phyloP scores from a whole-genome alignment of 306 rosid genomes.

The peach (Prunus persica) region DNA sequence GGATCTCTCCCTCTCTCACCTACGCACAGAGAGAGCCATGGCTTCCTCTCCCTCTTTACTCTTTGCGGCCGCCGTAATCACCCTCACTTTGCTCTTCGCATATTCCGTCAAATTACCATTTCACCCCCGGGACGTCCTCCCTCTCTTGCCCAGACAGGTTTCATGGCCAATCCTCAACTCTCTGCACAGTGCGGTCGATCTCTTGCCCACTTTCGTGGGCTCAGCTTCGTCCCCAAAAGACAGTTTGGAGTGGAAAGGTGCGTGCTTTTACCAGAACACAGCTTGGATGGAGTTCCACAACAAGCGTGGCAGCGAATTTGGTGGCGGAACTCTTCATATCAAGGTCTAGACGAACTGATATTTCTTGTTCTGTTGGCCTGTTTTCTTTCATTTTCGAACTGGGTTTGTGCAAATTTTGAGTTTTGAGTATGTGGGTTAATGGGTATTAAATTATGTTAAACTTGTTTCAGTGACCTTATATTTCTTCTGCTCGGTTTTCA shows the following conservation, averaged over 20 bases:
- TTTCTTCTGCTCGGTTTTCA: not conserved
- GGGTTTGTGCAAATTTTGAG: not conserved
- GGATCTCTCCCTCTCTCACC: not conserved
- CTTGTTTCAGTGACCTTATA: not conserved
- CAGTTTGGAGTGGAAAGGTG: conserved; percentile 59
- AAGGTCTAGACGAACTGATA: conserved; percentile 37
- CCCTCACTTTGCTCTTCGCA: conserved; percentile 5
- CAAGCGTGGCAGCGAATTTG: conserved; percentile 51
- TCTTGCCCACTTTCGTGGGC: conserved; percentile 78
- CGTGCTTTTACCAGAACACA: conserved; percentile 69
- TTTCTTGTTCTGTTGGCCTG: not conserved
- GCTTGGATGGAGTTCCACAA: conserved; percentile 93
- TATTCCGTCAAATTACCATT: conserved; percentile 37
- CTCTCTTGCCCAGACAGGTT: conserved; percentile 68
- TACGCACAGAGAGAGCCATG: not conserved
- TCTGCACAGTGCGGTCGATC: conserved; percentile 68
- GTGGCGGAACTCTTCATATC: conserved; percentile 94
- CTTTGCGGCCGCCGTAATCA: conserved; percentile 16
- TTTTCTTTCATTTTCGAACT: not conserved
- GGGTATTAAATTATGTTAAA: not conserved
- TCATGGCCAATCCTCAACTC: conserved; percentile 82
- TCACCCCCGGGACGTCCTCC: conserved; percentile 64
- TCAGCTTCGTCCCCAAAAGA: conserved; percentile 50
- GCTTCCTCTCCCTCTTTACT: not conserved
- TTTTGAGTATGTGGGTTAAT: not conserved